Evolutionary conservation across 2,329 filamentous ascomycete species (phyloP).

Genomic region (Colletotrichum karsti): DNA sequence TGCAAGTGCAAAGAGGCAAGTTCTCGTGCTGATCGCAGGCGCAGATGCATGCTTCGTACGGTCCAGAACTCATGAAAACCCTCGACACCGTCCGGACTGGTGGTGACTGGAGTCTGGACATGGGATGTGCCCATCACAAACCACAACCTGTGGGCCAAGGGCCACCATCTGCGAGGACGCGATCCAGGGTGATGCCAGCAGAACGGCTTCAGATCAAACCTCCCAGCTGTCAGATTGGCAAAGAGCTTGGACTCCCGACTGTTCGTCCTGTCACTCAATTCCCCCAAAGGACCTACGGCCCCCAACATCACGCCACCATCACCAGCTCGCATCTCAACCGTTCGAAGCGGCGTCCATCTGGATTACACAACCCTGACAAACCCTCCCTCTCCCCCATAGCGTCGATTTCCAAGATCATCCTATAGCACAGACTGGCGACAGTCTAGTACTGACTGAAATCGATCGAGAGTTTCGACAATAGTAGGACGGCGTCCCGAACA

Average conservation of each 20-base stretch:
- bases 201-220: not conserved
- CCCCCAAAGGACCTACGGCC: not conserved
- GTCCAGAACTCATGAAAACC: not conserved
- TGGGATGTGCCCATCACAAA: not conserved
- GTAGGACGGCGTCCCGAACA: not conserved
- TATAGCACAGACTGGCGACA: not conserved
- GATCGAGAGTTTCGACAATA: slow-evolving; percentile 8
- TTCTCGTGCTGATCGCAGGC: not conserved
- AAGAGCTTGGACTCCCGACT: not conserved
- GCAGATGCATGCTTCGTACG: not conserved
- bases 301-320: slow-evolving; percentile 13
- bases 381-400: not conserved
- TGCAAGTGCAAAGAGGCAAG: not conserved
- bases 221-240: not conserved
- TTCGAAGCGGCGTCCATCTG: not conserved
- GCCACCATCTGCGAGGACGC: not conserved
- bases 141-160: slow-evolving; percentile 1
- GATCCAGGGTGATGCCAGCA: not conserved
- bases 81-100: not conserved
- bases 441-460: not conserved
- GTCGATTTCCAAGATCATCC: not conserved
- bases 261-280: not conserved
- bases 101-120: too few relatives aligned
- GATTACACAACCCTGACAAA: slow-evolving; percentile 21
- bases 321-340: not conserved